Evolutionary conservation across 768 basidiomycete genomes (phyloP).

Genomic region (Hygrophoropsis aurantiaca): DNA sequence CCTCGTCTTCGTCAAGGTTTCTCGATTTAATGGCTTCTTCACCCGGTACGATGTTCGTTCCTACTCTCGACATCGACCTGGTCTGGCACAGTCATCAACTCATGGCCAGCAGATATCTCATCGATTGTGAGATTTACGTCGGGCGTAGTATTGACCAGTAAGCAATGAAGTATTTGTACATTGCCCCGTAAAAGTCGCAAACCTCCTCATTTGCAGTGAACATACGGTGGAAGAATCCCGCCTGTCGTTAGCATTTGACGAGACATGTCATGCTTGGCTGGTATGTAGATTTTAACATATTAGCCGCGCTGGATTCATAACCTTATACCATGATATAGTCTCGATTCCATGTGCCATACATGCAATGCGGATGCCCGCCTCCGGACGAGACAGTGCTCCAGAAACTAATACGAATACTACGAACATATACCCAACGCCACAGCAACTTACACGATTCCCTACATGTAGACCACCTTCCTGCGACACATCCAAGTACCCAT

Average conservation of each 20-base stretch:
- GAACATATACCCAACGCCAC: conserved; percentile 15
- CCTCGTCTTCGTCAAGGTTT: conserved; percentile 34
- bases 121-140: conserved; percentile 42
- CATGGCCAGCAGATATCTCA: conserved; percentile 42
- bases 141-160: conserved; percentile 57
- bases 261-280: conserved; percentile 54
- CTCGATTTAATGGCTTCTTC: conserved; percentile 53
- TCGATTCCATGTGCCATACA: conserved; percentile 54
- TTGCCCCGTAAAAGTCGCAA: neutral
- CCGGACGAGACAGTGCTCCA: conserved; percentile 46
- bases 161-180: conserved; percentile 14
- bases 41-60: conserved; percentile 46
- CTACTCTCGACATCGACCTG: conserved; percentile 74
- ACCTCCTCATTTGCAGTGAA: conserved; percentile 34
- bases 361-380: conserved; percentile 58
- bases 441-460: conserved; percentile 33
- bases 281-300: conserved; percentile 20
- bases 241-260: conserved; percentile 47
- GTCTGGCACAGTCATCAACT: conserved; percentile 78
- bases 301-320: neutral
- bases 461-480: conserved; percentile 39
- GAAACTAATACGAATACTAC: conserved; percentile 36
- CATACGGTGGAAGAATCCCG: conserved; percentile 47
- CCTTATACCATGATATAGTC: conserved; percentile 17
- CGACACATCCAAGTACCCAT: conserved; percentile 59